Evolutionary conservation across 371 early-diverging fungal genomes (phyloP).

Genomic region (Dichotomocladium elegans): DNA sequence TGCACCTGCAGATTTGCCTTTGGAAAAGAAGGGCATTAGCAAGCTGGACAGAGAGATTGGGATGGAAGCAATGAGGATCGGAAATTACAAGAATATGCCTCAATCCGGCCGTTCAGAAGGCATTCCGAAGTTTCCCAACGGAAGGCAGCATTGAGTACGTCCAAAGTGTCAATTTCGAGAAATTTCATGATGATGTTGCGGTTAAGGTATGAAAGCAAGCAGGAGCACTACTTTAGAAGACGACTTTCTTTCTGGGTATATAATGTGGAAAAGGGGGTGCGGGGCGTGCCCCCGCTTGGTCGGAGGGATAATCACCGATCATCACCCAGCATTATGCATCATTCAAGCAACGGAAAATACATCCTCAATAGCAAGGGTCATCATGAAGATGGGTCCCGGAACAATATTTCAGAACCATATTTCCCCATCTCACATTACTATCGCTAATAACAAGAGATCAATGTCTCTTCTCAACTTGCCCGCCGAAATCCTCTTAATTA

Average conservation of each 20-base stretch:
- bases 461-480: neutral
- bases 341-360: neutral
- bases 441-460: neutral
- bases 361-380: too few species aligned
- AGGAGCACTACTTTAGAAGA: neutral
- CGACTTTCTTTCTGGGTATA: neutral
- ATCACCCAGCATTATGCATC: neutral
- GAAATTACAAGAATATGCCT: conserved; percentile 87
- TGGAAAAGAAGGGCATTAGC: too few species aligned
- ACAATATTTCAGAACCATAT: neutral
- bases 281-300: neutral
- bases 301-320: neutral
- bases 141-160: conserved; percentile 53
- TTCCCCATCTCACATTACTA: neutral
- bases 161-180: conserved; percentile 48
- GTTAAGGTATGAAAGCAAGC: neutral
- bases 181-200: conserved; percentile 26
- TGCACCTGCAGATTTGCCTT: conserved; percentile 85
- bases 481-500: conserved; percentile 3
- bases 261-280: neutral
- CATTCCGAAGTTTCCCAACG: conserved; percentile 61
- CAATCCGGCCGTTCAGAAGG: conserved; percentile 70
- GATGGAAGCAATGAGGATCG: too few species aligned
- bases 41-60: too few species aligned
- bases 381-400: too few species aligned